Base-by-base conservation (phyloP, 768 basidiomycete genomes). In the Astraeus odoratus region DNA sequence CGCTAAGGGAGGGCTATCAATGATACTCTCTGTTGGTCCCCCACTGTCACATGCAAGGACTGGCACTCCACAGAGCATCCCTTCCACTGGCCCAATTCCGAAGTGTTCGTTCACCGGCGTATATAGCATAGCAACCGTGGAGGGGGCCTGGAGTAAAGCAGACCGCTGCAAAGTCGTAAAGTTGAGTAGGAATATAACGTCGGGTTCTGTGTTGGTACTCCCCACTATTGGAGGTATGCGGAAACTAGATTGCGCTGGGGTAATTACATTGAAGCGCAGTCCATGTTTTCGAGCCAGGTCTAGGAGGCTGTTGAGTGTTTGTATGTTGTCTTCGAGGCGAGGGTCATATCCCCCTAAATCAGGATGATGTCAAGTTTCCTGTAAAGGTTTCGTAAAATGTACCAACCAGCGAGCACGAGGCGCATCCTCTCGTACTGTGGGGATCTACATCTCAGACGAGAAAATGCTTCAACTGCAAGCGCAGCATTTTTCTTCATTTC, bases 81-180 rank as follows among this genome's bases (percentile, higher is more conserved):
- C 93, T 62, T 99, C 95, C 3, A 97, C 77, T 2, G 96, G 95
- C 0, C 85, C 94, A 53, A 99, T 97, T 1, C 95, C 96, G 61
- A 98, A 96, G 61, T 99, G 95, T 57, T 99, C 95, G 62, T 95
- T 95, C 7, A 77, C 69, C 0, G 95, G 96, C 0, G 95, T 99
- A 61, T 99, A 99, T 6, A 99, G 73, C 0, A 98, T 71, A 0
- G 78, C 87, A 13, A 78, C 64, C 0, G 90, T 88, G 4, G 74
- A 76, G 0, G 77, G 61, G 4, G 79, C 74, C 10, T 67, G 76
- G 29, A 99, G 79, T 1, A 98, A 76, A 6, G 83, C 82, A 1
- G 86, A 80, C 24, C 94, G 85, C 59, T 98, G 95, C 1, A 70
- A 53, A 5, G 83, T 85, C 1, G 86, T 83, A 63, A 96, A 93